phyloP scores from a whole-genome alignment of 768 basidiomycete genomes.

The Termitomyces sp. region DNA sequence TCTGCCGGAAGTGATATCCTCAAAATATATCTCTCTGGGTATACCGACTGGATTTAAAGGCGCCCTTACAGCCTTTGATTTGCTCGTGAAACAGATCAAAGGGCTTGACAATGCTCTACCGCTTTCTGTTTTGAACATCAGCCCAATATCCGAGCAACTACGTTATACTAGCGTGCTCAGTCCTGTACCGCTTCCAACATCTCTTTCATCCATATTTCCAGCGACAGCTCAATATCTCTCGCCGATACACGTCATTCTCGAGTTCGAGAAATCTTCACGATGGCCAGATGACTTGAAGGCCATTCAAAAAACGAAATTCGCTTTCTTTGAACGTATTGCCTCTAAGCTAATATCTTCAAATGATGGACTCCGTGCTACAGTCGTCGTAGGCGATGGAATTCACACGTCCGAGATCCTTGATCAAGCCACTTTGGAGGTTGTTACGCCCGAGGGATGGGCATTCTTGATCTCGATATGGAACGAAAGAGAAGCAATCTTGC shows the following conservation, averaged over 20 bases:
- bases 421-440: slow-evolving; percentile 65
- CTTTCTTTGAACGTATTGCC: slow-evolving; percentile 82
- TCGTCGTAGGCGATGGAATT: slow-evolving; percentile 51
- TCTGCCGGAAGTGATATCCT: slow-evolving; percentile 50
- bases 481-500: slow-evolving; percentile 74
- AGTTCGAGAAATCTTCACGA: slow-evolving; percentile 87
- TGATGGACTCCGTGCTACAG: slow-evolving; percentile 45
- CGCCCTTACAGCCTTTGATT: slow-evolving; percentile 75
- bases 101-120: slow-evolving; percentile 68
- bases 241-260: slow-evolving; percentile 68
- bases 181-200: slow-evolving; percentile 64
- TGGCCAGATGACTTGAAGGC: slow-evolving; percentile 96
- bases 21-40: slow-evolving; percentile 33
- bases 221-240: slow-evolving; percentile 59
- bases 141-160: slow-evolving; percentile 65
- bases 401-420: slow-evolving; percentile 57
- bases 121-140: slow-evolving; percentile 69
- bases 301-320: slow-evolving; percentile 91
- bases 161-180: slow-evolving; percentile 81
- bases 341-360: slow-evolving; percentile 50
- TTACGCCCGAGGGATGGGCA: slow-evolving; percentile 81
- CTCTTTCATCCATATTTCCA: slow-evolving; percentile 46
- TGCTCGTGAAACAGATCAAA: slow-evolving; percentile 70
- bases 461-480: slow-evolving; percentile 84
- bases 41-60: slow-evolving; percentile 59